Percentiles rank a stretch among this genome's conserved stretches.
phyloP scores from a whole-genome alignment of 352 stramenopile genomes.

The Phytophthora tubulina region DNA sequence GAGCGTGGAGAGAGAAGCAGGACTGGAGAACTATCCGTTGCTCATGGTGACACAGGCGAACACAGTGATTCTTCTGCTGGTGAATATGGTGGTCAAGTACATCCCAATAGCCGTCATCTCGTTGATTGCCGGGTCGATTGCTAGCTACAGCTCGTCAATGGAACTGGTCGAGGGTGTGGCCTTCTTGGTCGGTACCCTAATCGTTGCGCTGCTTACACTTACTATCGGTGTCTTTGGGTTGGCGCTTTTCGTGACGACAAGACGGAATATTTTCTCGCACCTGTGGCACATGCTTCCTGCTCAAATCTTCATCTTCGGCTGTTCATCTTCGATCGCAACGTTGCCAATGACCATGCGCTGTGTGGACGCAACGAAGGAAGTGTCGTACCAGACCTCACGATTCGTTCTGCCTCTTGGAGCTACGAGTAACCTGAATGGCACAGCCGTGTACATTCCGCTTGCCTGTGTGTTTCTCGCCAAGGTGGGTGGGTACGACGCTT shows the following conservation, averaged over 20 bases:
- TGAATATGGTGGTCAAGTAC: conserved; percentile 74
- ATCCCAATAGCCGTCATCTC: conserved; percentile 81
- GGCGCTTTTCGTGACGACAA: conserved; percentile 63
- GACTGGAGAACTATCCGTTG: conserved; percentile 72
- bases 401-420: conserved; percentile 78
- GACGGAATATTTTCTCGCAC: conserved; percentile 74
- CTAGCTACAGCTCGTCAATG: conserved; percentile 57
- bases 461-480: conserved; percentile 82
- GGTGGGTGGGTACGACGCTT: conserved; percentile 56
- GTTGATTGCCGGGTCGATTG: conserved; percentile 75
- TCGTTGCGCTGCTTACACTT: conserved; percentile 56
- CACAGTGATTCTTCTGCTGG: conserved; percentile 73
- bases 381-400: conserved; percentile 64
- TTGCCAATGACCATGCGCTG: conserved; percentile 83
- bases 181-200: conserved; percentile 59
- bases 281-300: conserved; percentile 74
- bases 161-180: conserved; percentile 59
- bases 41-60: conserved; percentile 75
- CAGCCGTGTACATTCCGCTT: conserved; percentile 77
- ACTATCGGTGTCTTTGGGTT: conserved; percentile 64
- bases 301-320: conserved; percentile 83
- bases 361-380: conserved; percentile 70
- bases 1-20: conserved; percentile 57
- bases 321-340: conserved; percentile 83
- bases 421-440: conserved; percentile 81